A percentile compares a stretch with the other conserved stretches of the same genome.
Evolutionary conservation across 106 monocot genomes (phyloP).

Genomic region (Cymbidium sinense): DNA sequence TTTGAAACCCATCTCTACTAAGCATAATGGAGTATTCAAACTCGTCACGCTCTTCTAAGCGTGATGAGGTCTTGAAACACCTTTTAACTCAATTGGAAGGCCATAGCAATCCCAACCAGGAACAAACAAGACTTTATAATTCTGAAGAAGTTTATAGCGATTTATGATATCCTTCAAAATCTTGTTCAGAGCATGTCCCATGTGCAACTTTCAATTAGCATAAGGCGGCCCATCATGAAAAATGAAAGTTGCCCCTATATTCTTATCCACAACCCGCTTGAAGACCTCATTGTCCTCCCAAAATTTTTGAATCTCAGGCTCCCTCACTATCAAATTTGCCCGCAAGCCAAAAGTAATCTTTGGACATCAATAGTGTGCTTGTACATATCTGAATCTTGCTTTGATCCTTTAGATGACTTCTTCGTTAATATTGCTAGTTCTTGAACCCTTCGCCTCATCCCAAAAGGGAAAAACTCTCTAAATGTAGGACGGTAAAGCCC

Average conservation of each 20-base stretch:
- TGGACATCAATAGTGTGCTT: slow-evolving; percentile 89
- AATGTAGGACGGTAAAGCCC: slow-evolving; percentile 22
- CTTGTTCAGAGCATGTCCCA: slow-evolving; percentile 98
- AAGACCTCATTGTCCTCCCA: slow-evolving; percentile 91
- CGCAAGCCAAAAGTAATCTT: slow-evolving; percentile 87
- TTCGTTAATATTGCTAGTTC: slow-evolving; percentile 85
- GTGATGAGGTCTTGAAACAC: no score
- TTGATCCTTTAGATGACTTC: slow-evolving; percentile 62
- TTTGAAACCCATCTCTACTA: no score
- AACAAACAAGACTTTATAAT: no score
- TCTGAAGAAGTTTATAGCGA: slow-evolving; percentile 90
- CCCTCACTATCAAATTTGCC: slow-evolving; percentile 68
- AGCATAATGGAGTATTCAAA: no score
- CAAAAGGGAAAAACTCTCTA: slow-evolving; percentile 7
- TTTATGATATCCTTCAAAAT: slow-evolving; percentile 97
- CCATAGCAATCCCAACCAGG: slow-evolving; percentile 99
- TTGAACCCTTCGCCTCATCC: slow-evolving; percentile 52
- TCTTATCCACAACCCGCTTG: slow-evolving; percentile 58
- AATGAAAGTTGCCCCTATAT: slow-evolving; percentile 78
- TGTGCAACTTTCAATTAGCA: slow-evolving; percentile 88
- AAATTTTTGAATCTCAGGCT: slow-evolving; percentile 91
- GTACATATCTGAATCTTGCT: slow-evolving; percentile 69
- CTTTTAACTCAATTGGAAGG: slow-evolving; percentile 94
- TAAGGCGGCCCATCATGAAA: slow-evolving; percentile 98
- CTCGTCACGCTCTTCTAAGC: no score